A percentile compares a stretch with the other conserved stretches of the same genome.
Evolutionary conservation across 768 basidiomycete genomes (phyloP).

Genomic region (Mycena kentingensis): DNA sequence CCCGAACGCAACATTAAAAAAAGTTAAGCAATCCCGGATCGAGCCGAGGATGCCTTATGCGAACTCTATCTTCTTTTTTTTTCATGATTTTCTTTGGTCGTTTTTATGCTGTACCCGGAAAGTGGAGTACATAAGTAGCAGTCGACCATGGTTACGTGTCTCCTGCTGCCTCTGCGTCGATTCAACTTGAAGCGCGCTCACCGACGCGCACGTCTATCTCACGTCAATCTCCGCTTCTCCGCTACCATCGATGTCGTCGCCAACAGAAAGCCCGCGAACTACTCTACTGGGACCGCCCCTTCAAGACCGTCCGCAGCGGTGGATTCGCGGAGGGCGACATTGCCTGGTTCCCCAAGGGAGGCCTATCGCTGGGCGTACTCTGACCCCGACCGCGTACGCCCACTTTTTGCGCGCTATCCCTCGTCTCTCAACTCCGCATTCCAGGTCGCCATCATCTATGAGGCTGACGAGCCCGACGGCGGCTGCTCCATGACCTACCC

Average conservation of each 20-base stretch:
- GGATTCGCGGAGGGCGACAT: slow-evolving; percentile 85
- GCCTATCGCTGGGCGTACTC: slow-evolving; percentile 93
- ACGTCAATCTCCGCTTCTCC: slow-evolving; percentile 9
- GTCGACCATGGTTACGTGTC: too few relatives aligned
- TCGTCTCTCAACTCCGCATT: not conserved
- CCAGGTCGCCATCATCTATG: slow-evolving; percentile 95
- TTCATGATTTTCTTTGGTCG: too few relatives aligned
- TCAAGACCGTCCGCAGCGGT: slow-evolving; percentile 83
- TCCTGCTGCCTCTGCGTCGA: not conserved
- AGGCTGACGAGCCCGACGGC: slow-evolving; percentile 91
- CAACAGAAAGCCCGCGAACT: slow-evolving; percentile 68
- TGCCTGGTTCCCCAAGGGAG: slow-evolving; percentile 96
- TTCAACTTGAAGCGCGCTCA: not conserved
- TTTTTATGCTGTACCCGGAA: too few relatives aligned
- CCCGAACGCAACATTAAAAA: too few relatives aligned
- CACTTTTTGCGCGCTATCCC: not conserved
- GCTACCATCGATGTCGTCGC: not conserved
- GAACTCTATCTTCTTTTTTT: too few relatives aligned
- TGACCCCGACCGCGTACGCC: slow-evolving; percentile 72
- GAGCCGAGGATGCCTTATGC: too few relatives aligned
- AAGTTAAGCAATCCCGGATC: too few relatives aligned
- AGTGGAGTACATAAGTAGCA: too few relatives aligned
- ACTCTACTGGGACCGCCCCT: slow-evolving; percentile 87
- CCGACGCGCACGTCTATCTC: not conserved
- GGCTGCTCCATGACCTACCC: slow-evolving; percentile 77